Evolutionary conservation across 1,284 basidiomycete genomes (phyloP), one percentile per base, ranked within the genome.

Genomic region (Ceratobasidium sp.): DNA sequence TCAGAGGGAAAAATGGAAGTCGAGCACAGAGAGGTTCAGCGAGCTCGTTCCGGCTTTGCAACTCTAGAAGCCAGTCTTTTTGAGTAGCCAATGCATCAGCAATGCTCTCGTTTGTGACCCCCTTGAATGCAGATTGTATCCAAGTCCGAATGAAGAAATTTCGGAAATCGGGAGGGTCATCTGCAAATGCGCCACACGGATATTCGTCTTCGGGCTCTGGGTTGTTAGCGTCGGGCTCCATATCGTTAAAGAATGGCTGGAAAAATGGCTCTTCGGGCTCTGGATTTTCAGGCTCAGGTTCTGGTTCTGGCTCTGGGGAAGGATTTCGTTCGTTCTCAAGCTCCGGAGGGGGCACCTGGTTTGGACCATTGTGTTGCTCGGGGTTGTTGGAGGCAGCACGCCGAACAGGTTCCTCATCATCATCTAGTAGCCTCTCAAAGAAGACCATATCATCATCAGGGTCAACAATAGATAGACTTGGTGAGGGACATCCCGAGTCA

Each of bases 91-190:
- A 27, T 6, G 15, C 45, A 22, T 62, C 22, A 9, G 11, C 9
- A 22, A 62, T 62, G 9, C 5, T 44, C 7, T 36, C 19, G n/a
- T 64, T 50, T 5, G 62, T 64, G 11, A 45, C 62, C 14, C 62
- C 62, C 36, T 64, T 31, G n/a, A 50, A 50, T 8, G 62, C 44
- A 2, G 47, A n/a, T 7, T 48, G 41, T 1, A 64, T 8, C 5
- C 48, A 50, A 31, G 44, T 64, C 3, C 62, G 45, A 27, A 64
- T 64, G 15, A 48, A 64, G 29, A 64, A 48, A 33, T 64, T 64
- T 33, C 62, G 45, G 29, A 64, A 17, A 45, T 64, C 62, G n/a
- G 44, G 22, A 45, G n/a, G 47, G 1, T 44, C 24, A 17, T 27
- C 27, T 9, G 31, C 45, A 6, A 45, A 41, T 7, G 62, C n/a